Conservation (phyloP, 805 yeast genomes). For the Zygosaccharomyces rouxii region DNA sequence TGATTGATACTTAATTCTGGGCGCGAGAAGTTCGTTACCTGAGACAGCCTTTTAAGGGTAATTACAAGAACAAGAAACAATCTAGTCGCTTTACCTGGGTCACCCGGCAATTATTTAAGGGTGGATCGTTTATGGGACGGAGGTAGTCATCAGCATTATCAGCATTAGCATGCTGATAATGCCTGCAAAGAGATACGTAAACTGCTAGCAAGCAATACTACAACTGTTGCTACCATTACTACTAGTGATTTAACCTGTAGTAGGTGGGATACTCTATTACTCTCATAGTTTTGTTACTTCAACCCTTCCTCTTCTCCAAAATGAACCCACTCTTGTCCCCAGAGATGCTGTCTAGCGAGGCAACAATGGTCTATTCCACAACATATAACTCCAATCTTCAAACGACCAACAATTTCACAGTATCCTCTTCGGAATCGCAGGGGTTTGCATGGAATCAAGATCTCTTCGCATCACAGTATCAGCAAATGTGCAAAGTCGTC, state of each 20-base stretch:
- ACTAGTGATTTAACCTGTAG: no score
- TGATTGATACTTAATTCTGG: no score
- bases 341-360: constrained; percentile 21
- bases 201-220: not conserved
- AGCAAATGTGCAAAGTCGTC: constrained; percentile 46
- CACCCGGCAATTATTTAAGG: not conserved
- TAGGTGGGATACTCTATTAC: no score
- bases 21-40: no score
- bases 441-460: constrained; percentile 78
- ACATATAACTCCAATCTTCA: constrained; percentile 12
- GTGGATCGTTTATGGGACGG: not conserved
- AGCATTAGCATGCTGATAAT: not conserved
- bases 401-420: constrained; percentile 16
- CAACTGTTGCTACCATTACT: no score
- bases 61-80: not conserved
- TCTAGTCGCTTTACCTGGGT: not conserved
- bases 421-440: constrained; percentile 48
- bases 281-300: no score
- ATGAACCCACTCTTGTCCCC: constrained; percentile 11
- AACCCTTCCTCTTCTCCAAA: not conserved
- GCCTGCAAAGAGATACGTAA: not conserved
- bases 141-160: not conserved
- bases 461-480: constrained; percentile 65
- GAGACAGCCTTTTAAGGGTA: no score
- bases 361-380: constrained; percentile 20